Conservation (phyloP, 306 rosid species). For the Quercus parvula region DNA sequence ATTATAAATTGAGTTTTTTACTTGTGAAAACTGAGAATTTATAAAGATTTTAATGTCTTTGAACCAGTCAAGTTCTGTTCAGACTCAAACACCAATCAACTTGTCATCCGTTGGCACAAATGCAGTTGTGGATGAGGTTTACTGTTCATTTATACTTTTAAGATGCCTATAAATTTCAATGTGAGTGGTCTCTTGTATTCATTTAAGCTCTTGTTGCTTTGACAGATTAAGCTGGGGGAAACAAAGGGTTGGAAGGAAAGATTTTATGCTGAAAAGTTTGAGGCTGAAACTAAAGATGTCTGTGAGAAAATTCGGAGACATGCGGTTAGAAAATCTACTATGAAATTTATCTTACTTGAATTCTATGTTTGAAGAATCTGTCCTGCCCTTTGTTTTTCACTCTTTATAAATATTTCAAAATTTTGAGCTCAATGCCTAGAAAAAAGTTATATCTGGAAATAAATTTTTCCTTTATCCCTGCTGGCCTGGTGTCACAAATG, state of each 20-base stretch:
- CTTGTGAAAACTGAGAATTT: neutral
- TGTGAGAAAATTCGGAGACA: neutral
- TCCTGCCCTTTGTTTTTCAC: neutral
- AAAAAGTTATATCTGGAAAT: neutral
- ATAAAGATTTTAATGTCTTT: neutral
- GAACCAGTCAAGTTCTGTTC: slow-evolving; percentile 2
- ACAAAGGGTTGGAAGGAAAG: slow-evolving; percentile 18
- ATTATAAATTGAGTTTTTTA: neutral
- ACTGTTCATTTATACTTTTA: neutral
- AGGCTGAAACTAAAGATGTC: slow-evolving; percentile 12
- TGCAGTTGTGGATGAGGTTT: slow-evolving; percentile 11
- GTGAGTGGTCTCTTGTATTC: neutral
- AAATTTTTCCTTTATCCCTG: neutral
- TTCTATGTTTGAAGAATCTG: neutral
- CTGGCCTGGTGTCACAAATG: neutral
- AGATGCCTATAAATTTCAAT: neutral
- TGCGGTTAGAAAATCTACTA: slow-evolving; percentile 6
- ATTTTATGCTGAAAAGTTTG: slow-evolving; percentile 21
- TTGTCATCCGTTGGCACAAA: neutral
- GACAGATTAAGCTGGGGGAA: slow-evolving; percentile 20
- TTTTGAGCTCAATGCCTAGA: neutral
- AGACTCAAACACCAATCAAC: neutral
- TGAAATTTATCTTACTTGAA: neutral
- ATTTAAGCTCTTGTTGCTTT: neutral
- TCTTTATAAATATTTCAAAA: neutral